Evolutionary conservation across 2,329 filamentous ascomycete genomes (phyloP).

Genomic region (Calonectria hawksworthii): DNA sequence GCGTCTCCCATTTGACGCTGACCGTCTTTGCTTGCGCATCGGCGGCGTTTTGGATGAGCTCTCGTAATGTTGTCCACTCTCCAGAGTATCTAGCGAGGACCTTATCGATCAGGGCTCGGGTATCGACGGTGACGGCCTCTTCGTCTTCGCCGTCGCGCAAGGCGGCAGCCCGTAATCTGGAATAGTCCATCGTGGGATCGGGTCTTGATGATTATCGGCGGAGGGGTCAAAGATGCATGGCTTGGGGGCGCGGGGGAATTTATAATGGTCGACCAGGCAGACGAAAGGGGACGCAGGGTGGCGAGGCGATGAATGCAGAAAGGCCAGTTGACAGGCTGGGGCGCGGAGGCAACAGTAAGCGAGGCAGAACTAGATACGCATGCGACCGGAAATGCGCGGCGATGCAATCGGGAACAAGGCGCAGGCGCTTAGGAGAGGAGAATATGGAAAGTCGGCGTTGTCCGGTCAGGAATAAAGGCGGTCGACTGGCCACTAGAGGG

Average conservation of each 20-base stretch:
- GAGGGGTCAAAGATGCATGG: slow-evolving; percentile 36
- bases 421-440: background rate
- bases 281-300: slow-evolving; percentile 5
- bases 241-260: slow-evolving; percentile 8
- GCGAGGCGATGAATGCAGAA: background rate
- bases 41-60: slow-evolving; percentile 98
- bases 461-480: slow-evolving; percentile 2
- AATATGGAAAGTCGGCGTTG: slow-evolving; percentile 2
- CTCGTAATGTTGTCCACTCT: slow-evolving; percentile 91
- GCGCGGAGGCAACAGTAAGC: slow-evolving; percentile 11
- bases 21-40: slow-evolving; percentile 94
- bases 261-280: slow-evolving; percentile 18
- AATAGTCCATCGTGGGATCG: slow-evolving; percentile 73
- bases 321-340: slow-evolving; percentile 10
- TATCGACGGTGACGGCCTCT: slow-evolving; percentile 98
- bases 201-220: slow-evolving; percentile 5
- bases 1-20: slow-evolving; percentile 91
- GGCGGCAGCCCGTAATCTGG: slow-evolving; percentile 86
- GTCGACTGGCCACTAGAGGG: background rate
- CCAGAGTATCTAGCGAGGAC: slow-evolving; percentile 96
- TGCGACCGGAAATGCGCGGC: background rate
- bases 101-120: slow-evolving; percentile 96
- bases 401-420: background rate
- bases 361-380: slow-evolving; percentile 6
- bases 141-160: slow-evolving; percentile 90